Conservation (phyloP, 495 filamentous ascomycete species). For the Pyrenopolyporus hunteri region DNA sequence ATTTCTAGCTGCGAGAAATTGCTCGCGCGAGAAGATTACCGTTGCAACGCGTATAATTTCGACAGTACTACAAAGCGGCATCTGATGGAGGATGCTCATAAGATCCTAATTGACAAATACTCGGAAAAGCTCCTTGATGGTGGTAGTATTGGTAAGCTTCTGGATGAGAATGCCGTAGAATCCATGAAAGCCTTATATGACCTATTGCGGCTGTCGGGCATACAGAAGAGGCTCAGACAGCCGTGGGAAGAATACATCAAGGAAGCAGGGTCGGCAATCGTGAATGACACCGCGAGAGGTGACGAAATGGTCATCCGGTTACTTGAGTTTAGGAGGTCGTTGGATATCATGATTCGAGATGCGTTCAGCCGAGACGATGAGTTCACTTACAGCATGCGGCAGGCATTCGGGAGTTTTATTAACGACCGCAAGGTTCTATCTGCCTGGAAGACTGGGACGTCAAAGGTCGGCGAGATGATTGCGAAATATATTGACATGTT, state of each 20-base stretch:
- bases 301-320: conserved; percentile 88
- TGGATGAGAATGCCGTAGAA: conserved; percentile 67
- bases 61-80: conserved; percentile 80
- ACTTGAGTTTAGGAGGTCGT: conserved; percentile 77
- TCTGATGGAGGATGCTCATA: conserved; percentile 72
- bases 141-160: conserved; percentile 68
- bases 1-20: conserved; percentile 68
- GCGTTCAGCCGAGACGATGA: conserved; percentile 77
- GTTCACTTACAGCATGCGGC: conserved; percentile 76
- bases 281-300: conserved; percentile 76
- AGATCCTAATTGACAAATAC: conserved; percentile 66
- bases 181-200: conserved; percentile 78
- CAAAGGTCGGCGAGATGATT: conserved; percentile 97
- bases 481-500: conserved; percentile 95
- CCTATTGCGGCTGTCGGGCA: conserved; percentile 68
- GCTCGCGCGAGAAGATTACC: conserved; percentile 70
- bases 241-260: conserved; percentile 82
- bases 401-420: conserved; percentile 88
- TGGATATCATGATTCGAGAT: conserved; percentile 74
- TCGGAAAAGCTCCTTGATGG: conserved; percentile 65
- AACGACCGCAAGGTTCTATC: conserved; percentile 76
- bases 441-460: conserved; percentile 78
- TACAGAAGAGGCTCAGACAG: conserved; percentile 67
- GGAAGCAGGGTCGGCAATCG: conserved; percentile 74
- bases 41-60: conserved; percentile 80